Evolutionary conservation across 1,284 basidiomycete species (phyloP).

Genomic region (Moesziomyces aphidis): DNA sequence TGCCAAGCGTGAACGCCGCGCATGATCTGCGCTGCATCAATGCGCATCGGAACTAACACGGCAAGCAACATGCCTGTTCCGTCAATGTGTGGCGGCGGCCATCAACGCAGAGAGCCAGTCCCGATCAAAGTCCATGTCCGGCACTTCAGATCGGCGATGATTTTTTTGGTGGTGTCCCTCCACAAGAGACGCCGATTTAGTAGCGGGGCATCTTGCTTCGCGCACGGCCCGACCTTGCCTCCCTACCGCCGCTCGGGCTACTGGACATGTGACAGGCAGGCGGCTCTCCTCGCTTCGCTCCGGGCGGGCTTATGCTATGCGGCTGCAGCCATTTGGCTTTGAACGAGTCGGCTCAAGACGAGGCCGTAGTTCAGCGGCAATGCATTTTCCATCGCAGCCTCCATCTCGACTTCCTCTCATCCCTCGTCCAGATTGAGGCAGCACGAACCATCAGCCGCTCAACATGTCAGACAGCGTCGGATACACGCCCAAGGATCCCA

Average conservation of each 20-base stretch:
- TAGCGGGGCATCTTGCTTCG: neutral
- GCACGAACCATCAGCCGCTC: neutral
- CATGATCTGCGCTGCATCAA: neutral
- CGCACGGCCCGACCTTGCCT: neutral
- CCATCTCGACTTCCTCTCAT: too few species aligned
- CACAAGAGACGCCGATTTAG: neutral
- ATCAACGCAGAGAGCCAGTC: neutral
- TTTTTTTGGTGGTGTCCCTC: neutral
- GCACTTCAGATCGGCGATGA: neutral
- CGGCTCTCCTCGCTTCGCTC: neutral
- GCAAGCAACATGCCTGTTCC: neutral
- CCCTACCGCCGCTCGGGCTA: neutral
- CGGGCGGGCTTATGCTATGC: too few species aligned
- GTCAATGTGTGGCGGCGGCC: neutral
- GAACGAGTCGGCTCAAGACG: too few species aligned
- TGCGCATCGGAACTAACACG: neutral
- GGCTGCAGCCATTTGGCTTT: too few species aligned
- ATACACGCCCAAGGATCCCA: constrained; percentile 12
- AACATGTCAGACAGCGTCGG: constrained; percentile 9
- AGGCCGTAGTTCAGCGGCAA: too few species aligned
- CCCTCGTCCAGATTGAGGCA: too few species aligned
- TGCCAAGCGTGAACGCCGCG: too few species aligned
- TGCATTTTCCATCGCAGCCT: too few species aligned
- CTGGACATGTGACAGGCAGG: neutral
- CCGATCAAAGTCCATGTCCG: neutral